Evolutionary conservation across 139 green algal genomes (phyloP).

Genomic region (Nannochloris sp.): DNA sequence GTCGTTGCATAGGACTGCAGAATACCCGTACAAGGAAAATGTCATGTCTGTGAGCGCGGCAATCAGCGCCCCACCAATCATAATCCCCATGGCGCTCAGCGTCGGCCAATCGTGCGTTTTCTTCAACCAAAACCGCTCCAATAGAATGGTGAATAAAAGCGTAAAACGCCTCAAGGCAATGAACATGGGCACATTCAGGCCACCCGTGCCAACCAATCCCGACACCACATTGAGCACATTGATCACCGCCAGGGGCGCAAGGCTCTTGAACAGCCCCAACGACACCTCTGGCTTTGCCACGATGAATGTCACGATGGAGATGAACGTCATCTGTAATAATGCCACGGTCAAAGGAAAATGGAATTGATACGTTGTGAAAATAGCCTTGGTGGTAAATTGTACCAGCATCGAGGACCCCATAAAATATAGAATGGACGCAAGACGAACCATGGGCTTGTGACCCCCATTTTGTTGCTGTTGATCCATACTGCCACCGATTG

Average conservation of each 20-base stretch:
- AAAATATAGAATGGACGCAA: constrained; percentile 46
- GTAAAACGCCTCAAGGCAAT: constrained; percentile 64
- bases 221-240: constrained; percentile 58
- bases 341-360: constrained; percentile 51
- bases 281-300: constrained; percentile 37
- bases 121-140: constrained; percentile 45
- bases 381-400: constrained; percentile 60
- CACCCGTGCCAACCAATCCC: constrained; percentile 53
- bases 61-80: constrained; percentile 54
- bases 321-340: constrained; percentile 55
- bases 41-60: constrained; percentile 54
- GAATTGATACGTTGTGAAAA: constrained; percentile 58
- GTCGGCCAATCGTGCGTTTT: constrained; percentile 48
- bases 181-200: constrained; percentile 69
- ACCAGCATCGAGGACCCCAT: constrained; percentile 43
- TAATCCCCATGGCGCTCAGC: constrained; percentile 39
- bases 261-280: constrained; percentile 11
- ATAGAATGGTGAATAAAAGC: constrained; percentile 54
- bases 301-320: constrained; percentile 40
- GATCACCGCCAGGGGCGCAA: constrained; percentile 47
- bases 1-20: constrained; percentile 55
- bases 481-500: too few species aligned
- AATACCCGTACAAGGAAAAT: constrained; percentile 52
- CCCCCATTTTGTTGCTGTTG: background rate
- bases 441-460: constrained; percentile 7